Conservation (phyloP, 495 filamentous ascomycete species). For the Aeminium ludgeri region DNA sequence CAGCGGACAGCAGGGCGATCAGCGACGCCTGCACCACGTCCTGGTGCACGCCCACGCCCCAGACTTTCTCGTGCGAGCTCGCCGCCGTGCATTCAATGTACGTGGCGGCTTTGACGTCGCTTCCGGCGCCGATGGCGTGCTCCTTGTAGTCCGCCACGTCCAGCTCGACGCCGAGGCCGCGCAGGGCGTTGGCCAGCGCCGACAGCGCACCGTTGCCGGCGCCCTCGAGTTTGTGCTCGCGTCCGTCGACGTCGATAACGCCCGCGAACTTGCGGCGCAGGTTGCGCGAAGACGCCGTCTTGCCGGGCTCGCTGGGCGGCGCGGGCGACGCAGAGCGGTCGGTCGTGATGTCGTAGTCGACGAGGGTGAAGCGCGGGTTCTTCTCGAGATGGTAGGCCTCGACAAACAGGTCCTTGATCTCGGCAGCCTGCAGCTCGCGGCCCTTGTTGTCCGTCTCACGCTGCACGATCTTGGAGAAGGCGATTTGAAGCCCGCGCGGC, state of each 20-base stretch:
- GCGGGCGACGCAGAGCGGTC: constrained; percentile 67
- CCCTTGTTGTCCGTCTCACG: constrained; percentile 51
- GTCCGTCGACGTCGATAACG: constrained; percentile 65
- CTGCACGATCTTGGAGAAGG: constrained; percentile 80
- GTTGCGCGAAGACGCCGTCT: constrained; percentile 56
- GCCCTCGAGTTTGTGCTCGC: constrained; percentile 62
- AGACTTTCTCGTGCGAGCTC: constrained; percentile 56
- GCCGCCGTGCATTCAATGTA: constrained; percentile 79
- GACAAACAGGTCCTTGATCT: constrained; percentile 79
- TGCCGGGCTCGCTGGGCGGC: constrained; percentile 42
- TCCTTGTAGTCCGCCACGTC: constrained; percentile 95
- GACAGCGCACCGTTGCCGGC: constrained; percentile 83
- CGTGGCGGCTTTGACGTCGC: constrained; percentile 62
- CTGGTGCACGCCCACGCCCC: constrained; percentile 92
- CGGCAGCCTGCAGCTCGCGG: constrained; percentile 64
- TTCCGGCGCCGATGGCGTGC: constrained; percentile 55
- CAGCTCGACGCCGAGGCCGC: constrained; percentile 66
- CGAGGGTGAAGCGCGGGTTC: constrained; percentile 67
- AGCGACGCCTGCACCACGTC: constrained; percentile 88
- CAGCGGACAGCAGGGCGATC: constrained; percentile 75
- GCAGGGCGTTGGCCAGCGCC: constrained; percentile 66
- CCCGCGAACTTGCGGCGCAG: constrained; percentile 75
- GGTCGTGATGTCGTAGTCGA: constrained; percentile 83
- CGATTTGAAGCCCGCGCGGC: constrained; percentile 81
- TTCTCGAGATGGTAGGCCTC: constrained; percentile 64